Evolutionary conservation across 768 basidiomycete genomes (phyloP), one percentile per base, ranked within the genome.

Genomic region (Boletus coccyginus): DNA sequence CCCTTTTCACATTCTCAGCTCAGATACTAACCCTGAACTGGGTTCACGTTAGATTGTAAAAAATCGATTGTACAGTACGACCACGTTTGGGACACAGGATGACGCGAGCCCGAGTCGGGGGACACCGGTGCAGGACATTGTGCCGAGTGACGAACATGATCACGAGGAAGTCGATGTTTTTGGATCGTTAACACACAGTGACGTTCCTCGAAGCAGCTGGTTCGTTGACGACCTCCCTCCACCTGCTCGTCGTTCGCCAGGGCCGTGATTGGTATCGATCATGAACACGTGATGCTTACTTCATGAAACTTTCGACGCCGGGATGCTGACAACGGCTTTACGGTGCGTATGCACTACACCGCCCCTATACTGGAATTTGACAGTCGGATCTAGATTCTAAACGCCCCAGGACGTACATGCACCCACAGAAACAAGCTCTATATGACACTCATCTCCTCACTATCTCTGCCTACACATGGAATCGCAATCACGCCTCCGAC

Each of bases 31-130:
- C 50, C 7, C n/a, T 32, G 38, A 16, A 9, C 9, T 29, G 12
- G 19, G 7, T 43, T 31, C 19, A n/a, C 7, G 6, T 46, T 51
- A 71, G 70, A 53, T 69, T 8, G 62, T 71, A 24, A 67, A 71
- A 36, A 70, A 71, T 49, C 60, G 56, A 14, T n/a, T 71, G 60
- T 61, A 62, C 35, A 71, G 70, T 35, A 70, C 71, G 27, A 71
- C 71, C 11, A 71, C 71, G 31, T 71, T 71, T 47, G 70, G 58
- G n/a, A 73, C 70, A 0, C 56, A 57, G 36, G 70, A 73, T 7
- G 62, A 62, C 3, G 14, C 16, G 33, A 59, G 24, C 9, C 48
- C 50, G 9, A 41, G 45, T 19, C 53, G 31, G 27, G 59, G 46
- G 36, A 62, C 57, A 3, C 52, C 46, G 1, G 49, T 48, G 1